Evolutionary conservation across 495 filamentous ascomycete genomes (phyloP).

Genomic region (Neurospora sp.): DNA sequence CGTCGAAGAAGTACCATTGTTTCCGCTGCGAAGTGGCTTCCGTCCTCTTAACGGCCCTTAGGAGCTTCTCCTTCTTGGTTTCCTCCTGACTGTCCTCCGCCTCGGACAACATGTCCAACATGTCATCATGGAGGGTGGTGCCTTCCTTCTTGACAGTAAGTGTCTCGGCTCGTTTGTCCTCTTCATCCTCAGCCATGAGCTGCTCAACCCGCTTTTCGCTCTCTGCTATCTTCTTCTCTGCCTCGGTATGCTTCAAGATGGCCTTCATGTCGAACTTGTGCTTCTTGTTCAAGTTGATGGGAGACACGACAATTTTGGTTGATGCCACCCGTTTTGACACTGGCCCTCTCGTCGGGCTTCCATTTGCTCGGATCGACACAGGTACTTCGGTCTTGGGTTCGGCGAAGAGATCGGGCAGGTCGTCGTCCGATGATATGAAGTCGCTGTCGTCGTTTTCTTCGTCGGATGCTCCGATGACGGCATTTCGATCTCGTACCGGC

Average conservation of each 20-base stretch:
- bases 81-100: slow-evolving; percentile 42
- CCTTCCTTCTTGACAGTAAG: slow-evolving; percentile 13
- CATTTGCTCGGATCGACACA: not conserved
- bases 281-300: slow-evolving; percentile 39
- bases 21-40: slow-evolving; percentile 49
- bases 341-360: not conserved
- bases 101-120: slow-evolving; percentile 35
- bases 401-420: slow-evolving; percentile 13
- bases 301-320: slow-evolving; percentile 25
- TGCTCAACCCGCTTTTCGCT: slow-evolving; percentile 41
- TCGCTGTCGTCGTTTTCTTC: slow-evolving; percentile 35
- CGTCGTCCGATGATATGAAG: slow-evolving; percentile 13
- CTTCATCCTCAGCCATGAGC: slow-evolving; percentile 18
- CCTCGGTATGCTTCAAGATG: slow-evolving; percentile 48
- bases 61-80: slow-evolving; percentile 44
- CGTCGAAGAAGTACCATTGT: slow-evolving; percentile 59
- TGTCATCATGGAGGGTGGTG: slow-evolving; percentile 20
- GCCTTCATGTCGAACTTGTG: slow-evolving; percentile 60
- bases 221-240: slow-evolving; percentile 47
- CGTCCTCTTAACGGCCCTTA: slow-evolving; percentile 64
- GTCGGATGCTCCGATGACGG: slow-evolving; percentile 58
- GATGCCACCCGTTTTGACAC: not conserved
- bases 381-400: slow-evolving; percentile 3
- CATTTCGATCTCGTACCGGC: slow-evolving; percentile 16
- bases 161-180: slow-evolving; percentile 11